Base-by-base conservation (phyloP, 768 basidiomycete genomes). In the Saitozyma podzolica region DNA sequence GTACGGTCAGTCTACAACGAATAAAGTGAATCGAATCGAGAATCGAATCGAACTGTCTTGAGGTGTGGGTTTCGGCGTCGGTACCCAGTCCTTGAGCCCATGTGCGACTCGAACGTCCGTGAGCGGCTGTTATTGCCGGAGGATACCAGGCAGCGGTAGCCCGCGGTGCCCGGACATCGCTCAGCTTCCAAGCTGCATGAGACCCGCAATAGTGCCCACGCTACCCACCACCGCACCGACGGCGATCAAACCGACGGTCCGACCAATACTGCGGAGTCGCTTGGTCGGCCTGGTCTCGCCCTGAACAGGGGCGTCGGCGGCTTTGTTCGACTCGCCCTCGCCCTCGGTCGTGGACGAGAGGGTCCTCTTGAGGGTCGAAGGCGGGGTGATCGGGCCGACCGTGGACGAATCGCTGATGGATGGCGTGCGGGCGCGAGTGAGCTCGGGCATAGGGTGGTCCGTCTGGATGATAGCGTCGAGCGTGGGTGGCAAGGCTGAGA, bases 171-270 rank as follows among this genome's bases (percentile, higher is more conserved):
- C 29, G 29, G 29, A 29, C 29, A 29, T 5, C 29, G 29, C 29
- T 29, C 29, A 29, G 29, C 29, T 29, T 29, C 29, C 72, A 45
- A 68, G 16, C 55, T 68, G 65, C 64, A 70, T 67, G 40, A 74
- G 51, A 2, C 69, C 72, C 11, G 59, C 65, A 50, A 74, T 61
- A 16, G 72, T 70, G 17, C 69, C 65, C 7, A 62, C 67, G 53
- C 61, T 62, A 0, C 72, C 72, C 8, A 74, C 11, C 8, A 69
- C 72, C 8, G 63, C 69, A 39, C 72, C 72, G 6, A 73, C 43
- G 10, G 57, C 54, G 14, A 74, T 48, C 53, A 67, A 42, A 0
- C 68, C 71, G 37, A 72, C 16, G 37, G 56, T 50, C 5, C 59
- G 51, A 6, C 58, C 63, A 16, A 68, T 54, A 37, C 48, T 37